Evolutionary conservation across 1,139 yeast species (phyloP), one percentile per base, ranked within the genome.

Genomic region (Pneumocystis canis): DNA sequence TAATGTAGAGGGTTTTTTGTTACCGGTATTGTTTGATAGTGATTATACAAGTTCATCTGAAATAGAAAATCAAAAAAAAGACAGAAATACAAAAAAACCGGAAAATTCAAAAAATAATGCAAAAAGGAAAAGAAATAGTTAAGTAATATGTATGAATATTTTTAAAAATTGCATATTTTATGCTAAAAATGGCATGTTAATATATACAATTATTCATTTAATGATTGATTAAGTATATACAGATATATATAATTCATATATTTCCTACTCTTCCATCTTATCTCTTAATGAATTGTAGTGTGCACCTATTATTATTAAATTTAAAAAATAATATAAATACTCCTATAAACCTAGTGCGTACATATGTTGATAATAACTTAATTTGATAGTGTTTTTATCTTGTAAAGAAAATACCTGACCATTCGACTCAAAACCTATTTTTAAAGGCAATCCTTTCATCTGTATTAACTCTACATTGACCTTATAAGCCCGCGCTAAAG

Each of bases 291-390:
- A 88, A 72, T 92, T 90, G 73, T 92, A 92, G 74, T 92, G 98
- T 74, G 90, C 97, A 20, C 59, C 59, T 57, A 39, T 47, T 11
- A 47, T n/a, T 11, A 25, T 25, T 47, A 9, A 47, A 25, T 47
- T 47, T 20, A 5, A 20, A 25, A 14, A 7, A 47, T 3, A 18
- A 16, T n/a, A 47, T 5, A 47, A 4, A 25, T 16, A 47, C 20
- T 47, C 16, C 20, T 47, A 11, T 16, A 47, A 11, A 57, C 97
- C 97, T 57, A 92, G 78, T 0, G 96, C 95, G 72, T 83, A 90
- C 39, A 84, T 82, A 72, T 89, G 95, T 73, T 85, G 86, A 72
- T 87, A 92, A 72, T 84, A 90, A 0, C 89, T 96, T 66, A 92
- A 72, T 61, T 62, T 53, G 66, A 80, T 82, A 68, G 90, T 76